Percentiles rank a stretch among this genome's conserved stretches.
These are phyloP conservation scores for Myxozyma neotropica DNA, from an alignment of 805 yeast species.

Conservation along the genomic window DNA sequence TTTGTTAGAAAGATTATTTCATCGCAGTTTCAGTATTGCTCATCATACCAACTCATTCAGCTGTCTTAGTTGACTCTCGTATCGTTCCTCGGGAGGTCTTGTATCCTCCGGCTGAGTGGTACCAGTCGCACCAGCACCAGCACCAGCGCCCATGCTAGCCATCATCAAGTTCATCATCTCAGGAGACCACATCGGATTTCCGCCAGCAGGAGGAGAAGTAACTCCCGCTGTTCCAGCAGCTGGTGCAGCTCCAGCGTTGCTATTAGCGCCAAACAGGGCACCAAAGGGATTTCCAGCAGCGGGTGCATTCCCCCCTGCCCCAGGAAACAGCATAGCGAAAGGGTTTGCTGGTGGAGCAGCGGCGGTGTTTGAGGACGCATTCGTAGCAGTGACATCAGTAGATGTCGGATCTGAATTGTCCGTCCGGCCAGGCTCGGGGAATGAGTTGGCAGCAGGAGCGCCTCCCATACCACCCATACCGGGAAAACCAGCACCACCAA, in stretches of 20 bases:
- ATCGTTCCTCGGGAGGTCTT: conserved; percentile 80
- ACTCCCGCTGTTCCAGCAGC: conserved; percentile 13
- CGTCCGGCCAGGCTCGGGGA: conserved; percentile 43
- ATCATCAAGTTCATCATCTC: conserved; percentile 28
- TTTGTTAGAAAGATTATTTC: too few relatives aligned
- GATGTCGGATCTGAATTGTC: conserved; percentile 31
- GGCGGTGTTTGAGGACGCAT: conserved; percentile 36
- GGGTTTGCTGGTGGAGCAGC: conserved; percentile 51
- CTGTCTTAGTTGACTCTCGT: conserved; percentile 70
- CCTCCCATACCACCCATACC: conserved; percentile 41
- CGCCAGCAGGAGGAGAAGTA: conserved; percentile 17
- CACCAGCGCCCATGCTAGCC: conserved; percentile 15
- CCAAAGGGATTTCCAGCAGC: conserved; percentile 44
- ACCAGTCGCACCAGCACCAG: conserved; percentile 12
- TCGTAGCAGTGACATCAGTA: conserved; percentile 33
- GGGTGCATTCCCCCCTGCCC: conserved; percentile 48
- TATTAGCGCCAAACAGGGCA: conserved; percentile 53
- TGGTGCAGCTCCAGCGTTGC: conserved; percentile 38
- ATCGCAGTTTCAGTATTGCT: too few relatives aligned
- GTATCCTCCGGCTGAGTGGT: conserved; percentile 54
- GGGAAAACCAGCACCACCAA: conserved; percentile 36
- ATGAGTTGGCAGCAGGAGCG: conserved; percentile 29
- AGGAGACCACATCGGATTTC: conserved; percentile 29
- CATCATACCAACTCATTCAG: conserved; percentile 70
- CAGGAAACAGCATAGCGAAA: conserved; percentile 51